Evolutionary conservation across 768 basidiomycete genomes (phyloP), one percentile per base, ranked within the genome.

Genomic region (Pleurotus djamor): DNA sequence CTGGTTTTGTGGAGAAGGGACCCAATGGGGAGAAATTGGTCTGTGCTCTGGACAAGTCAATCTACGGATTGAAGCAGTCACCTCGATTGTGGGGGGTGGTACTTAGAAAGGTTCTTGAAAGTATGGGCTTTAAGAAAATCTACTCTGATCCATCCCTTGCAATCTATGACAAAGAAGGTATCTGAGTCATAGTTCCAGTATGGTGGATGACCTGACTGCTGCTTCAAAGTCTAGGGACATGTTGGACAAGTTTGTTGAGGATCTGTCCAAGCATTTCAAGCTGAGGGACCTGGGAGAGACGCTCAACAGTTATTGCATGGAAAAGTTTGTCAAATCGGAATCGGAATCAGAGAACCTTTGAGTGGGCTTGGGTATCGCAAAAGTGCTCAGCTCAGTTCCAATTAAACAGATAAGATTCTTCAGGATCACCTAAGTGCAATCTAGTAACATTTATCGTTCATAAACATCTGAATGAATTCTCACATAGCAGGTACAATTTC

Each of bases 41-140:
- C 5, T 62, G 58, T 37, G 34, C 43, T 12, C 64, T 73, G 16
- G 43, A 55, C 6, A 77, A 78, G 62, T 64, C 70, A 2, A 61
- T 80, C 35, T 81, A 82, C 65, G 75, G 80, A 7, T 71, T 82
- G 6, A 75, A 76, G 61, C 79, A 80, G 59, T 70, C 72, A 9
- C 71, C 71, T 2, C 65, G 70, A 2, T 59, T 63, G 47, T 81
- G 78, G 80, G 65, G 77, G 59, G 64, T 69, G 61, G 69, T 69
- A 48, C 64, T 77, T 9, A 50, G 69, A 32, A 51, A 58, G 5
- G 61, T 63, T 4, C 59, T 72, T 7, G 32, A 33, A 4, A 38
- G 61, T 6, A 59, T 73, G 47, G 65, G 69, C 6, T 71, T 68
- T 59, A 55, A 48, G 3, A 65, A 61, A 4, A 43, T 66, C 6